phyloP scores from a whole-genome alignment of 768 basidiomycete species.

The Naganishia vaughanmartiniae region DNA sequence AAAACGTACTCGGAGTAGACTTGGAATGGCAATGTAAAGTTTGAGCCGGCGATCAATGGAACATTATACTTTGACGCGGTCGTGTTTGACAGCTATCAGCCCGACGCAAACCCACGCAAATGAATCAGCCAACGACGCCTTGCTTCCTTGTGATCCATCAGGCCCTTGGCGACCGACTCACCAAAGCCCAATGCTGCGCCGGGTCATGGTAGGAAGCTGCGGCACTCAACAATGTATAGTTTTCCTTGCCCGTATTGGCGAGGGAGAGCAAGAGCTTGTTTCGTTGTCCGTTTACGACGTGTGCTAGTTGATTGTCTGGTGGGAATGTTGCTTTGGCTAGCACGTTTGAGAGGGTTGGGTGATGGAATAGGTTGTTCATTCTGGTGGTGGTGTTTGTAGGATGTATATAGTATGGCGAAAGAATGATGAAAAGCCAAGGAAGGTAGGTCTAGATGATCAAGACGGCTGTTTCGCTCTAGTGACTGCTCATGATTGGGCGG shows the following conservation, averaged over 20 bases:
- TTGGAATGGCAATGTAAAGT: constrained; percentile 46
- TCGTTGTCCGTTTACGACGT: constrained; percentile 47
- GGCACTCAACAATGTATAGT: constrained; percentile 49
- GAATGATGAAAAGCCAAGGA: neutral
- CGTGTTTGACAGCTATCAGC: constrained; percentile 43
- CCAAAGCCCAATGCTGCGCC: constrained; percentile 45
- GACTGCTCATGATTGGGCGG: too few relatives aligned
- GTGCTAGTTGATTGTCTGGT: constrained; percentile 16
- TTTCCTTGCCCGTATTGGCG: constrained; percentile 42
- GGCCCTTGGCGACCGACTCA: constrained; percentile 31
- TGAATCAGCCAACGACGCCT: neutral
- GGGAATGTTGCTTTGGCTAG: constrained; percentile 4
- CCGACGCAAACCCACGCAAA: neutral
- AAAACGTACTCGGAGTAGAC: constrained; percentile 47
- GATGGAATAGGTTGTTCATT: constrained; percentile 22
- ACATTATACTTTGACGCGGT: constrained; percentile 46
- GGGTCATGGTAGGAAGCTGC: constrained; percentile 48
- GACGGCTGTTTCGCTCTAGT: neutral
- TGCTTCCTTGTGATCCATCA: neutral
- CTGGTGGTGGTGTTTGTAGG: neutral
- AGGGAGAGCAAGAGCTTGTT: constrained; percentile 44
- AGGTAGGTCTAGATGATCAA: too few relatives aligned
- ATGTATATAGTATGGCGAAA: neutral
- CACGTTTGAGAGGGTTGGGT: constrained; percentile 10
- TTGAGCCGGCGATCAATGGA: constrained; percentile 47